Evolutionary conservation across 805 yeast genomes (phyloP).

Genomic region (Lipomyces sp.): DNA sequence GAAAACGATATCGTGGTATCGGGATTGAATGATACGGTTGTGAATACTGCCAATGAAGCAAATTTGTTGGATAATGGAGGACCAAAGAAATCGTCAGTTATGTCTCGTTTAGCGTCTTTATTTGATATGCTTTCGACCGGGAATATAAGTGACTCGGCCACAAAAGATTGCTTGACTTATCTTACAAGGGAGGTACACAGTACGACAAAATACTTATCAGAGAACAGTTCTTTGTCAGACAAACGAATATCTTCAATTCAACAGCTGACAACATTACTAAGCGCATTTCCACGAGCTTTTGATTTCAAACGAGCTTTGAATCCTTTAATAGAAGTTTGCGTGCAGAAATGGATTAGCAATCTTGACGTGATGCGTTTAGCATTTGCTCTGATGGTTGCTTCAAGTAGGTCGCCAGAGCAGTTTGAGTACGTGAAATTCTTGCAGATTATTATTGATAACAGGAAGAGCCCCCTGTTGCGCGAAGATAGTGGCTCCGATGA

Average conservation of each 20-base stretch:
- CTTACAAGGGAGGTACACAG: neutral
- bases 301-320: constrained; percentile 27
- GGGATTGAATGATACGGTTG: neutral
- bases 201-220: constrained; percentile 17
- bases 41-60: no score
- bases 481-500: neutral
- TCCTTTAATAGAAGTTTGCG: constrained; percentile 35
- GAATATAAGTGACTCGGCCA: no score
- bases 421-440: constrained; percentile 50
- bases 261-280: neutral
- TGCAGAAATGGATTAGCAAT: constrained; percentile 46
- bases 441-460: constrained; percentile 62
- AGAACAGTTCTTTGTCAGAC: neutral
- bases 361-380: constrained; percentile 48
- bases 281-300: neutral
- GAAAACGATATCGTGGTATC: no score
- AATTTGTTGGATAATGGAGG: no score
- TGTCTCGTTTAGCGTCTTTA: no score
- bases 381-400: constrained; percentile 16
- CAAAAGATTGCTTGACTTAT: neutral
- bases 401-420: constrained; percentile 25
- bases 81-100: no score
- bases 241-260: neutral
- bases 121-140: no score
- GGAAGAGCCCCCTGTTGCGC: constrained; percentile 32